Evolutionary conservation across 1,139 yeast species (phyloP).

Genomic region (Pneumocystis carinii): DNA sequence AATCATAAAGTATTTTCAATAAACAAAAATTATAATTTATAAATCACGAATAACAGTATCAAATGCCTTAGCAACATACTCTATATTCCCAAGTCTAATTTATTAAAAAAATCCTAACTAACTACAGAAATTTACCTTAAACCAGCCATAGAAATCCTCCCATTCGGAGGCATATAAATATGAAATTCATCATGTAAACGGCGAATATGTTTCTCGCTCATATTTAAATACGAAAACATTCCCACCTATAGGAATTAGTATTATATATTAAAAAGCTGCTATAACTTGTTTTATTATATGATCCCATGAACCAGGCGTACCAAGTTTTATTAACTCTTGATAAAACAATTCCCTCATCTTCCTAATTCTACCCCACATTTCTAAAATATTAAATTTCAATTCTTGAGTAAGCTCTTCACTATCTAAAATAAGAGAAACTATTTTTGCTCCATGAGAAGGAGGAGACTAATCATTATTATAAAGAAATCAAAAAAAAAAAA

Average conservation of each 20-base stretch:
- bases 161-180: constrained; percentile 74
- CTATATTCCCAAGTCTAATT: constrained; percentile 45
- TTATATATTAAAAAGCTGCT: not conserved
- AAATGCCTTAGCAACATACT: constrained; percentile 64
- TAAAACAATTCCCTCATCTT: constrained; percentile 44
- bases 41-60: constrained; percentile 14
- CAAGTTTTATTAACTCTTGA: constrained; percentile 38
- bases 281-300: constrained; percentile 66
- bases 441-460: constrained; percentile 84
- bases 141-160: constrained; percentile 87
- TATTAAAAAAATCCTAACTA: not conserved
- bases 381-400: constrained; percentile 61
- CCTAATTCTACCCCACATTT: constrained; percentile 65
- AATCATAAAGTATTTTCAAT: not conserved
- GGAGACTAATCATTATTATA: constrained; percentile 33
- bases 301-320: constrained; percentile 60
- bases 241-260: constrained; percentile 44
- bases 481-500: not conserved
- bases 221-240: constrained; percentile 90
- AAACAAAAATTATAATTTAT: not conserved
- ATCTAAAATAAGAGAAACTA: constrained; percentile 62
- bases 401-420: constrained; percentile 45
- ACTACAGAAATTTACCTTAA: constrained; percentile 30
- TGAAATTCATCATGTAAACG: constrained; percentile 55
- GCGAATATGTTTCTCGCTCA: constrained; percentile 52